phyloP scores from a whole-genome alignment of 78 protist genomes.

The Ministeria vibrans region DNA sequence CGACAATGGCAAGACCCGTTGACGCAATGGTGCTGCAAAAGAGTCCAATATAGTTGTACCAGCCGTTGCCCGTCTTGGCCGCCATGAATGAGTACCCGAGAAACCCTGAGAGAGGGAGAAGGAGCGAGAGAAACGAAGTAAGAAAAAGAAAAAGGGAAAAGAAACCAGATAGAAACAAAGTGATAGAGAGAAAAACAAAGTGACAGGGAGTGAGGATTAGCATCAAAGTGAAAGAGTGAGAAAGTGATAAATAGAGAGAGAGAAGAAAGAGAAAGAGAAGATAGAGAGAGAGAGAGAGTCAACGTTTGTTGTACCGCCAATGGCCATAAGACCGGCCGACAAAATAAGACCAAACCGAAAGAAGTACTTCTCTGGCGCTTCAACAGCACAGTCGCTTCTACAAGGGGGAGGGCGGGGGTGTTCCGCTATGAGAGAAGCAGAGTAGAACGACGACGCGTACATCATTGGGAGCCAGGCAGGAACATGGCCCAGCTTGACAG shows the following conservation, averaged over 20 bases:
- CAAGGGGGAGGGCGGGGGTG: no score
- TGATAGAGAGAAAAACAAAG: background rate
- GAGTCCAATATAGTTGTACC: no score
- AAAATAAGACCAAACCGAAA: background rate
- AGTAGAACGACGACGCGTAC: no score
- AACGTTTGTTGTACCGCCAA: background rate
- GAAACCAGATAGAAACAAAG: background rate
- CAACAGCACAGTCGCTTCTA: constrained; percentile 8
- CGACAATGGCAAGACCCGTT: no score
- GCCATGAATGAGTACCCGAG: no score
- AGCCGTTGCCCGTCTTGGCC: no score
- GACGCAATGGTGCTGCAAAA: no score
- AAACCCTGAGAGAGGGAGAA: background rate
- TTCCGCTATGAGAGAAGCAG: no score
- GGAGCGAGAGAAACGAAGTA: background rate
- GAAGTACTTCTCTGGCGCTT: background rate
- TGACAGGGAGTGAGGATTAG: background rate
- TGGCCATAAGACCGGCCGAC: background rate
- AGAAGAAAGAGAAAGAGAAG: background rate
- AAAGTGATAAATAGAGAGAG: background rate
- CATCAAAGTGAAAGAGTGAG: background rate
- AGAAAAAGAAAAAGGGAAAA: background rate
- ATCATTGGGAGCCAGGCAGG: constrained; percentile 3
- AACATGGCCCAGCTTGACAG: background rate
- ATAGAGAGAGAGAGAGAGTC: background rate